Conservation (phyloP, 2,329 filamentous ascomycete genomes). For the Tolypocladium capitatum region DNA sequence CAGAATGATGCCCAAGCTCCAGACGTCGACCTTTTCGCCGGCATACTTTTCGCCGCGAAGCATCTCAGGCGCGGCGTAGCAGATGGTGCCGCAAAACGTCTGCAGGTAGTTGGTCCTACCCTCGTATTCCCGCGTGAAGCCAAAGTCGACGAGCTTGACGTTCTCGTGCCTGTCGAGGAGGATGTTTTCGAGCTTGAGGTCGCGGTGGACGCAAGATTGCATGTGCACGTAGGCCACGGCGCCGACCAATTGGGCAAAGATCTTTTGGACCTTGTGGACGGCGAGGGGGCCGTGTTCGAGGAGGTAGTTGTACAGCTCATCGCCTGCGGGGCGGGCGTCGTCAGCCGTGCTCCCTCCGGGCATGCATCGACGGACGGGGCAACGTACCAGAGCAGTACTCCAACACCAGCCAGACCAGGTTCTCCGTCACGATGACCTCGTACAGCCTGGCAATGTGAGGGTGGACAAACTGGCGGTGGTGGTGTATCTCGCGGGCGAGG, state of each 20-base stretch:
- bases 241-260: slow-evolving; percentile 89
- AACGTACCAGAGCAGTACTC: slow-evolving; percentile 82
- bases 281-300: slow-evolving; percentile 75
- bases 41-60: slow-evolving; percentile 96
- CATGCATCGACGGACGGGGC: too few relatives aligned
- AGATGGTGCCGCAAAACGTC: slow-evolving; percentile 95
- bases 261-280: slow-evolving; percentile 79
- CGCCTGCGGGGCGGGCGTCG: slow-evolving; percentile 41
- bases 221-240: slow-evolving; percentile 91
- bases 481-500: slow-evolving; percentile 92
- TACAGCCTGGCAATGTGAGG: slow-evolving; percentile 94
- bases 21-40: slow-evolving; percentile 94
- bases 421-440: slow-evolving; percentile 95
- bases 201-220: slow-evolving; percentile 90
- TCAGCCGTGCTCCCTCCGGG: slow-evolving; percentile 10
- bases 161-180: slow-evolving; percentile 93
- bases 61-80: slow-evolving; percentile 98
- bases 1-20: slow-evolving; percentile 76
- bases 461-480: slow-evolving; percentile 94
- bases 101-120: slow-evolving; percentile 88
- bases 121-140: slow-evolving; percentile 95
- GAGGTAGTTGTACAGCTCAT: slow-evolving; percentile 95
- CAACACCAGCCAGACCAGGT: slow-evolving; percentile 85
- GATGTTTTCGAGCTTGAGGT: slow-evolving; percentile 85
- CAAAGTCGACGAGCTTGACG: slow-evolving; percentile 95